Base-by-base conservation (phyloP, 2,329 filamentous ascomycete genomes). In the Ascochyta koolunga region DNA sequence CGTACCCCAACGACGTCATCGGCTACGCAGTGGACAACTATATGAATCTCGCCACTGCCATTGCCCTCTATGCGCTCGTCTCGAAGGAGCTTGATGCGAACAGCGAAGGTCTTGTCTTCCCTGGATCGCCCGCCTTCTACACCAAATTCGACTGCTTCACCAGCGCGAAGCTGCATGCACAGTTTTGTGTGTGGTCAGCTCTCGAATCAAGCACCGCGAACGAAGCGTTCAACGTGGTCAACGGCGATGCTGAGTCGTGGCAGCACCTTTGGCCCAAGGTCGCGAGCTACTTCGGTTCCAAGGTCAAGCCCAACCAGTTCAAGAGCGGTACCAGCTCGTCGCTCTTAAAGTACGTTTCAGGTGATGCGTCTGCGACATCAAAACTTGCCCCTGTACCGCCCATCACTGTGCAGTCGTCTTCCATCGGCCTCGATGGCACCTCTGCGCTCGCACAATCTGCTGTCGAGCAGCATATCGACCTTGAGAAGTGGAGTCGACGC, bases 1-100 rank as follows among this genome's bases (percentile, higher is more conserved):
- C 78, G 0, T 76, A 77, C 32, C 77, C 78, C 1, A 73, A 80
- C 46, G 78, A 80, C 43, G 76, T 81, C 2, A 70, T 81, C 24
- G 78, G 79, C 0, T 73, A 72, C 42, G 76, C 77, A 0, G 65
- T 65, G 27, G 74, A 73, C 29, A 75, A 75, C 53, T 73, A 71
- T 50, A 75, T 75, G 71, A 75, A 74, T 29, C 51, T 75, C 3
- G 58, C 66, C 9, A 65, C 65, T 6, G 57, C 66, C 8, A 36
- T 73, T 1, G 71, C 63, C 2, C 49, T 74, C 2, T 75, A 74
- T 46, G 62, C 65, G 1, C 41, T 64, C 7, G 56, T 74, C 0
- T 58, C 52, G 13, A 68, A 67, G 32, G 70, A 75, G 39, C 35
- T 73, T 9, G 61, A 63, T n/a, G 16, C 62, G 22, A 52, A 60